Evolutionary conservation across 345 rosid genomes (phyloP).

Genomic region (Populus euphratica): DNA sequence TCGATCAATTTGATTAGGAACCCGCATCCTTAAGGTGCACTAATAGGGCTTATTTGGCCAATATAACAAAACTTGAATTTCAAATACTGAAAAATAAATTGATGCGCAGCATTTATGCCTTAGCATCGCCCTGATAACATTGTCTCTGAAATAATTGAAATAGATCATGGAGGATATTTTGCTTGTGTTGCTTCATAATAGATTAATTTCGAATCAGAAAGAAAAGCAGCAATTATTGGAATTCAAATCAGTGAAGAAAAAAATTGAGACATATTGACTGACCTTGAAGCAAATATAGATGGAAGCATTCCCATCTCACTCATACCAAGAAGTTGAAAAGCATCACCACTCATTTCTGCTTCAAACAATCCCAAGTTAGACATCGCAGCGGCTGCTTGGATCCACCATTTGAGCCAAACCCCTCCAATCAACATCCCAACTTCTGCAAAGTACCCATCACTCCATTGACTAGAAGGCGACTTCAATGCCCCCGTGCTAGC

Average conservation of each 20-base stretch:
- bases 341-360: conserved; percentile 95
- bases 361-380: conserved; percentile 92
- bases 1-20: not conserved
- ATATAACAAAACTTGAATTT: not conserved
- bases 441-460: conserved; percentile 90
- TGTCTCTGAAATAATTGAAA: not conserved
- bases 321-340: conserved; percentile 94
- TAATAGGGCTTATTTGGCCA: not conserved
- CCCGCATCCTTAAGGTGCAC: not conserved
- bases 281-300: conserved; percentile 66
- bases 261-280: not conserved
- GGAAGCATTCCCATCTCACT: conserved; percentile 94
- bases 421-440: conserved; percentile 91
- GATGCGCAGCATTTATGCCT: not conserved
- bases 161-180: not conserved
- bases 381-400: conserved; percentile 91
- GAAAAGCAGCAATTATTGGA: not conserved
- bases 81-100: not conserved
- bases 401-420: conserved; percentile 84
- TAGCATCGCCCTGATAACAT: not conserved
- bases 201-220: not conserved
- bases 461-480: conserved; percentile 61
- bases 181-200: not conserved
- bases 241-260: not conserved
- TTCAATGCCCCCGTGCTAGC: conserved; percentile 74